A percentile compares a stretch with the other conserved stretches of the same genome.
phyloP scores from a whole-genome alignment of 345 rosid species.

The Moricandia moricandioides region DNA sequence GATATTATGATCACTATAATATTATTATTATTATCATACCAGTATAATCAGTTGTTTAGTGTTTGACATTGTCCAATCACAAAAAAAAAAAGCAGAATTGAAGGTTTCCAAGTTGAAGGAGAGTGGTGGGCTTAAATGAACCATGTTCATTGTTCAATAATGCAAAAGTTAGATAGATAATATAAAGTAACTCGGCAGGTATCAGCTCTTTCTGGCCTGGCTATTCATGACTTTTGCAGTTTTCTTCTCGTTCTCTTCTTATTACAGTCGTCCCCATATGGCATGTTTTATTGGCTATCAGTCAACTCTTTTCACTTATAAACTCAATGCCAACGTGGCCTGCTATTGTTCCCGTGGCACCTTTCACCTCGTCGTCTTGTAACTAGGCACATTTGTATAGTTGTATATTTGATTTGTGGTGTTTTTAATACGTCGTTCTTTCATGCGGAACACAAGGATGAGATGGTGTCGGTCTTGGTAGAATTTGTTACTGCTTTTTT shows the following conservation, averaged over 20 bases:
- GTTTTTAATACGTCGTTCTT: neutral
- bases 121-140: slow-evolving; percentile 22
- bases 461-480: neutral
- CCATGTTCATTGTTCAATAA: slow-evolving; percentile 29
- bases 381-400: neutral
- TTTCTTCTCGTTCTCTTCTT: slow-evolving; percentile 33
- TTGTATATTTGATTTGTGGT: neutral
- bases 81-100: neutral
- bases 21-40: neutral
- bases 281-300: slow-evolving; percentile 10
- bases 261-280: neutral
- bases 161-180: neutral
- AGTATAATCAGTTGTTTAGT: neutral
- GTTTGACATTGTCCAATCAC: neutral
- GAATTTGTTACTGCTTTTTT: neutral
- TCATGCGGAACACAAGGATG: neutral
- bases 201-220: slow-evolving; percentile 30
- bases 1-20: no score
- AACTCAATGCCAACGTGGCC: slow-evolving; percentile 9
- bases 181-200: slow-evolving; percentile 11
- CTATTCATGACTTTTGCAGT: slow-evolving; percentile 28
- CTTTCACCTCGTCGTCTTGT: slow-evolving; percentile 34
- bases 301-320: slow-evolving; percentile 5
- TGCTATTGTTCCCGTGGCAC: slow-evolving; percentile 24
- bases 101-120: slow-evolving; percentile 15